Evolutionary conservation across 2,329 filamentous ascomycete genomes (phyloP).

Genomic region (Talaromyces sp.): DNA sequence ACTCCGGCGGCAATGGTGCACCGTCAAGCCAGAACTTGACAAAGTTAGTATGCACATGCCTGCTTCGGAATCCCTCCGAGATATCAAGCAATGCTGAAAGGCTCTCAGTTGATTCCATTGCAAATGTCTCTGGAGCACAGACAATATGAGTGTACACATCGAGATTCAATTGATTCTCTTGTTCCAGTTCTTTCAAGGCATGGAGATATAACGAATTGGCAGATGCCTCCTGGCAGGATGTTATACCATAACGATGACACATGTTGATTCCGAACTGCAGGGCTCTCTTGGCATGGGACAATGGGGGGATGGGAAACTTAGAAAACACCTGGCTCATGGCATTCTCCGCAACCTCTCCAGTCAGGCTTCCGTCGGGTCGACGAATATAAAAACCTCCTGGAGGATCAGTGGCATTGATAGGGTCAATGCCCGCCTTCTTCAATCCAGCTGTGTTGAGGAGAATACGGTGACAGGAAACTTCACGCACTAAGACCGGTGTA

Average conservation of each 20-base stretch:
- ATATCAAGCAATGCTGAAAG: slow-evolving; percentile 27
- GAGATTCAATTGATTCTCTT: slow-evolving; percentile 24
- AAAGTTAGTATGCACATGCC: slow-evolving; percentile 35
- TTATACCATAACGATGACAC: slow-evolving; percentile 33
- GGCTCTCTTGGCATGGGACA: slow-evolving; percentile 27
- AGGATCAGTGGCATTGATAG: slow-evolving; percentile 19
- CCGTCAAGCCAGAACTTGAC: slow-evolving; percentile 42
- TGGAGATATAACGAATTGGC: slow-evolving; percentile 31
- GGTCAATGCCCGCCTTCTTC: slow-evolving; percentile 27
- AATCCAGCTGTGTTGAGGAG: slow-evolving; percentile 33
- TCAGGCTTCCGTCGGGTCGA: slow-evolving; percentile 30
- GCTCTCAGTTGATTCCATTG: slow-evolving; percentile 21
- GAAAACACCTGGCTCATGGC: slow-evolving; percentile 26
- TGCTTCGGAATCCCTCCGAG: slow-evolving; percentile 26
- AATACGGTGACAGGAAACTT: slow-evolving; percentile 31
- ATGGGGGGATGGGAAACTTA: slow-evolving; percentile 23
- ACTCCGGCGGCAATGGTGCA: slow-evolving; percentile 33
- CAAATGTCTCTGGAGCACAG: slow-evolving; percentile 27
- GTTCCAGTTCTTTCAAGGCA: slow-evolving; percentile 31
- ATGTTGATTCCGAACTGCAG: slow-evolving; percentile 26
- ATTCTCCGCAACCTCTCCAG: slow-evolving; percentile 33
- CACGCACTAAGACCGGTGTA: slow-evolving; percentile 32
- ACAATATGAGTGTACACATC: slow-evolving; percentile 31
- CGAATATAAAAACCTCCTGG: slow-evolving; percentile 28
- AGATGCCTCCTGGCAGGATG: slow-evolving; percentile 36